phyloP scores from a whole-genome alignment of 306 rosid species.

The Alnus rubra region DNA sequence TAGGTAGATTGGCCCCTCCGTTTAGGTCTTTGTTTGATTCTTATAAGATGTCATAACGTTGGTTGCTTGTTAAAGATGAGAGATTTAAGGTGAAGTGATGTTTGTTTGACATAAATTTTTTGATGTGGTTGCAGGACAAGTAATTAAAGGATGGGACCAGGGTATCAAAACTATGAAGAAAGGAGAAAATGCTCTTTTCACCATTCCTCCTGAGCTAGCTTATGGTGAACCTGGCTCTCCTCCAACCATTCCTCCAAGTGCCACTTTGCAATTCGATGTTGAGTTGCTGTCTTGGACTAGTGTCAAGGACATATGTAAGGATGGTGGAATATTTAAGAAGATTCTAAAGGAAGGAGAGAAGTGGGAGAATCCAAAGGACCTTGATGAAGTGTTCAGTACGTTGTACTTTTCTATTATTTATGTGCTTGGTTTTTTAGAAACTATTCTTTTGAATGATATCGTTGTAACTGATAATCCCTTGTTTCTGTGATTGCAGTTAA shows the following conservation, averaged over 20 bases:
- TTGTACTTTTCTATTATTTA: not conserved
- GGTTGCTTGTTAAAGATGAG: not conserved
- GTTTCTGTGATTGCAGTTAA: slow-evolving; percentile 55
- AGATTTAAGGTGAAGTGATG: not conserved
- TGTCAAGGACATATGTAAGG: slow-evolving; percentile 82
- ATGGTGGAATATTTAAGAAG: slow-evolving; percentile 91
- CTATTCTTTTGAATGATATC: not conserved
- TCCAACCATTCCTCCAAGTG: slow-evolving; percentile 85
- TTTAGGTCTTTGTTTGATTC: not conserved
- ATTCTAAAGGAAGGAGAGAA: slow-evolving; percentile 72
- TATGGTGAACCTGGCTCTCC: slow-evolving; percentile 85
- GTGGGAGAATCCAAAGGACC: slow-evolving; percentile 91
- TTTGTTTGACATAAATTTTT: not conserved
- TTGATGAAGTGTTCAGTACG: slow-evolving; percentile 74
- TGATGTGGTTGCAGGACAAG: slow-evolving; percentile 71
- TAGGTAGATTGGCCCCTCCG: not conserved
- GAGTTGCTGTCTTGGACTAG: slow-evolving; percentile 88
- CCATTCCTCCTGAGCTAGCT: slow-evolving; percentile 80
- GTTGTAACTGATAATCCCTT: not conserved
- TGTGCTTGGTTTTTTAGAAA: not conserved
- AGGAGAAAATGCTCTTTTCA: slow-evolving; percentile 79
- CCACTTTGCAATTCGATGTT: slow-evolving; percentile 84
- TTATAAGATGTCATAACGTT: not conserved
- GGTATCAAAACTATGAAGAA: slow-evolving; percentile 92
- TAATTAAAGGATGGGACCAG: slow-evolving; percentile 90